A percentile compares a stretch with the other conserved stretches of the same genome.
Evolutionary conservation across 208 protist species (phyloP).

Genomic region (Trypanosoma cruzi): DNA sequence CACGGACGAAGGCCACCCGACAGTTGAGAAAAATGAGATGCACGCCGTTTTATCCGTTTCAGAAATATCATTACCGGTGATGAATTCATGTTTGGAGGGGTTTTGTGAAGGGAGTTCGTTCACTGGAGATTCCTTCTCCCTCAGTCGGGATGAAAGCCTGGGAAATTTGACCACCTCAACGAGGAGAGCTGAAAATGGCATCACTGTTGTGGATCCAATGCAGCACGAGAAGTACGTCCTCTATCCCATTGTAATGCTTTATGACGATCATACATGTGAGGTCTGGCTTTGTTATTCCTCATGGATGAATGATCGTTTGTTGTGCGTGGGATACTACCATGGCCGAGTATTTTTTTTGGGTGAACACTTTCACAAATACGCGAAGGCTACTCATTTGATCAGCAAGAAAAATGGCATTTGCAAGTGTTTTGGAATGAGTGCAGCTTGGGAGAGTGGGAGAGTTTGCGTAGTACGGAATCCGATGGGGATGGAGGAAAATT

Average conservation of each 20-base stretch:
- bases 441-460: background rate
- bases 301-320: background rate
- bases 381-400: background rate
- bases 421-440: slow-evolving; percentile 10
- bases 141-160: background rate
- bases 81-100: no score
- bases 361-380: background rate
- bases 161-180: background rate
- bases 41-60: no score
- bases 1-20: no score
- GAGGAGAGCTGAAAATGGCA: background rate
- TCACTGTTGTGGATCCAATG: background rate
- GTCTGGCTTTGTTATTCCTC: slow-evolving; percentile 7
- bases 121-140: background rate
- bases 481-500: background rate
- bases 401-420: slow-evolving; percentile 1
- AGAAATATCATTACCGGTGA: no score
- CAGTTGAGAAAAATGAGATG: no score
- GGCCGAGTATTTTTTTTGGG: background rate
- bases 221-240: background rate
- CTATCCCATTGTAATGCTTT: slow-evolving; percentile 1
- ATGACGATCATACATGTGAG: background rate
- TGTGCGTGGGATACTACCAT: background rate
- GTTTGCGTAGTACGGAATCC: background rate
- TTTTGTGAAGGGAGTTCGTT: no score